Evolutionary conservation across 768 basidiomycete species (phyloP).

Genomic region (Auriculariales sp.): DNA sequence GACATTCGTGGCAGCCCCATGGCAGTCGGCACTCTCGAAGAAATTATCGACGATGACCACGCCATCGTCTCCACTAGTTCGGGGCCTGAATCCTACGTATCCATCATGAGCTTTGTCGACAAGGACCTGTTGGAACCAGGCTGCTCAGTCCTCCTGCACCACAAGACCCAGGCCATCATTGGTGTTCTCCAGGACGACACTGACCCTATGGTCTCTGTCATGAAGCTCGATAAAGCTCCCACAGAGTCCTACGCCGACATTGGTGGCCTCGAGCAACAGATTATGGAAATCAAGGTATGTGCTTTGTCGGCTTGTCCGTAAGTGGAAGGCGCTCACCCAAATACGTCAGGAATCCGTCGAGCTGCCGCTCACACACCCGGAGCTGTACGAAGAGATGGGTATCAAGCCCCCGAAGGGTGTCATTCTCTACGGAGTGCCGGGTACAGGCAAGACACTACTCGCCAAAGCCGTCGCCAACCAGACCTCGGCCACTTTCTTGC

Average conservation of each 20-base stretch:
- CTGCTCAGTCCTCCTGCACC: constrained; percentile 86
- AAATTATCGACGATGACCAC: constrained; percentile 96
- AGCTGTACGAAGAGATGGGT: constrained; percentile 99
- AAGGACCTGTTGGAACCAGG: constrained; percentile 95
- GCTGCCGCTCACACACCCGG: constrained; percentile 91
- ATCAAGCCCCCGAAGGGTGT: constrained; percentile 99
- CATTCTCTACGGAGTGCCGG: constrained; percentile 95
- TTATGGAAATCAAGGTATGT: constrained; percentile 93
- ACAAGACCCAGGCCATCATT: constrained; percentile 89
- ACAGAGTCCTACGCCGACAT: constrained; percentile 98
- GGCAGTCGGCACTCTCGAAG: constrained; percentile 97
- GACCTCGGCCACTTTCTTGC: constrained; percentile 94
- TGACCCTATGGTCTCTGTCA: constrained; percentile 92
- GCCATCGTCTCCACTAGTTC: constrained; percentile 94
- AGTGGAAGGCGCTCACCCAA: no score
- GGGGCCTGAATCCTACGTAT: constrained; percentile 93
- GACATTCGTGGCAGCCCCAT: constrained; percentile 90
- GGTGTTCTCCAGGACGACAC: constrained; percentile 92
- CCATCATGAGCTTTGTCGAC: constrained; percentile 96
- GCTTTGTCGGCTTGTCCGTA: neutral
- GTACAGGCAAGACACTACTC: constrained; percentile 94
- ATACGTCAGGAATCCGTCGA: constrained; percentile 81
- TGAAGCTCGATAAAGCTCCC: constrained; percentile 98
- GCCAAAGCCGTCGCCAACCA: constrained; percentile 98
- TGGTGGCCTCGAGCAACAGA: constrained; percentile 91